Evolutionary conservation across 495 filamentous ascomycete genomes (phyloP).

Genomic region (Penicillium chermesinum): DNA sequence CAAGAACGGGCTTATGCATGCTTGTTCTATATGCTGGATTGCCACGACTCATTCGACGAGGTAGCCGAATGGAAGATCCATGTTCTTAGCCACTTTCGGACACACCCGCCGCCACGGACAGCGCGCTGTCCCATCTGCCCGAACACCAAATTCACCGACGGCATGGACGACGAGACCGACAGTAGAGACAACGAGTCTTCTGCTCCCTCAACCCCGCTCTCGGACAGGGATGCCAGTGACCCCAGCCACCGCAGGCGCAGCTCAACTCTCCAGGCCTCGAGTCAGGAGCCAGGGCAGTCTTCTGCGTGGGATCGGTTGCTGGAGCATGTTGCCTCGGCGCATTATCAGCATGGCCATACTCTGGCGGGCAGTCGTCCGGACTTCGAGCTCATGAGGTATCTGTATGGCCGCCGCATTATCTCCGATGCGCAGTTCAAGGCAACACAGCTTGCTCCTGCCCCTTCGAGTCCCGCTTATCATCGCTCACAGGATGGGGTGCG

Average conservation of each 20-base stretch:
- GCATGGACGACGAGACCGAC: slow-evolving; percentile 14
- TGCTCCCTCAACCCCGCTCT: neutral
- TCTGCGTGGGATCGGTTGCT: slow-evolving; percentile 39
- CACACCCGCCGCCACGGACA: slow-evolving; percentile 31
- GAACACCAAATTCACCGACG: slow-evolving; percentile 29
- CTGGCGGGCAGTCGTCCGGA: slow-evolving; percentile 38
- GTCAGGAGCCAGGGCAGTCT: neutral
- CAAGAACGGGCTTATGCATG: slow-evolving; percentile 27
- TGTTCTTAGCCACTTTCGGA: slow-evolving; percentile 40
- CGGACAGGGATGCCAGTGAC: neutral
- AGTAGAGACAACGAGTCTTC: neutral
- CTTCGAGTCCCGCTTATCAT: slow-evolving; percentile 43
- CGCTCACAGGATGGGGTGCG: slow-evolving; percentile 38
- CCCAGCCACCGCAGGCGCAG: neutral
- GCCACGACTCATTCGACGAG: slow-evolving; percentile 36
- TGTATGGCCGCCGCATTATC: slow-evolving; percentile 39
- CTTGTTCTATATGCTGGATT: slow-evolving; percentile 43
- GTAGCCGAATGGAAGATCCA: slow-evolving; percentile 36
- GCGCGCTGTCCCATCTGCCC: slow-evolving; percentile 41
- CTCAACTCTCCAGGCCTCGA: neutral
- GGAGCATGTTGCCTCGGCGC: slow-evolving; percentile 32
- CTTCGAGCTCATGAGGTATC: slow-evolving; percentile 44
- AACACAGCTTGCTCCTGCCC: slow-evolving; percentile 39
- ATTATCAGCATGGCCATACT: slow-evolving; percentile 38
- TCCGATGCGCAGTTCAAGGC: slow-evolving; percentile 44